Base-by-base conservation (phyloP, 257 asterid species). In the Sherardia arvensis region DNA sequence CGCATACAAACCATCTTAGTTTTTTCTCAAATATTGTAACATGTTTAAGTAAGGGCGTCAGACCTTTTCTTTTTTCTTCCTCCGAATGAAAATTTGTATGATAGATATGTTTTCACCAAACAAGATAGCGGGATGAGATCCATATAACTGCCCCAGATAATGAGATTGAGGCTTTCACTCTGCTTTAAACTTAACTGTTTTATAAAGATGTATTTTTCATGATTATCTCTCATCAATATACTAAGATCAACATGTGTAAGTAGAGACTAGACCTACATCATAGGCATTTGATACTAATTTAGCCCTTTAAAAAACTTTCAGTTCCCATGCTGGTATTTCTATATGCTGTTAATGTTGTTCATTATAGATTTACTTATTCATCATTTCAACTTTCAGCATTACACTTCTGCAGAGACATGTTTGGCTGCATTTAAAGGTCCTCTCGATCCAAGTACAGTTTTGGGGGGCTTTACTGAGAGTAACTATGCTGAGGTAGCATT, bases 391-490 rank as follows among this genome's bases (percentile, higher is more conserved):
- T 43, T 76, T 73, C 74, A 93, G 99, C 99, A 93, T 73, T 93
- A 83, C 75, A 81, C 89, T 32, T 93, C 99, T 38, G 91, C 96
- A 28, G 97, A 87, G 30, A 67, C 86, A 32, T 93, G 99, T 59
- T 64, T 85, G 79, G 84, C 95, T 77, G 96, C 97, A 65, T 93
- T 93, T 73, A 84, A 90, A 82, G 96, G 94, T 36, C 99, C 99
- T 29, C 95, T 93, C 66, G 99, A 93, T 74, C 99, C 99, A 66
- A 90, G 81, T 79, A 93, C 99, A 18, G 90, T 95, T 56, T 79
- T 93, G 60, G 99, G 99, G 62, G 99, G 99, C 74, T 93, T 84
- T 73, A 77, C 96, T 4, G 95, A 94, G 34, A 85, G 76, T 75
- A 85, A 85, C 76, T 93, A 78, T 74, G 80, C 81, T 3, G 94